phyloP scores from a whole-genome alignment of 2,329 filamentous ascomycete species.

The Aschersonia sp. region DNA sequence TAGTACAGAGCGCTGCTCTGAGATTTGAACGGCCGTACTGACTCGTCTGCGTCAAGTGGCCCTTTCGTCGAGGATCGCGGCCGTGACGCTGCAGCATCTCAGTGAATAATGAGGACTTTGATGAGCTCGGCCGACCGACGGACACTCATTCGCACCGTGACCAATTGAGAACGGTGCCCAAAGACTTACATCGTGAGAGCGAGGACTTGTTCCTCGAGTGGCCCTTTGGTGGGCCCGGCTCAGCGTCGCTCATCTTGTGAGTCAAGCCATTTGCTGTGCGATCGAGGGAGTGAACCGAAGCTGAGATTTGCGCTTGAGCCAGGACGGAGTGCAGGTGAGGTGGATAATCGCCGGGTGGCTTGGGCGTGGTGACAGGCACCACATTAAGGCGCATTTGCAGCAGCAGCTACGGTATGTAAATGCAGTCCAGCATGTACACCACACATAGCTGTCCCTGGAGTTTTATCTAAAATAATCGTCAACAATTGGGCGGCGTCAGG shows the following conservation, averaged over 20 bases:
- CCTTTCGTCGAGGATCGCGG: conserved; percentile 6
- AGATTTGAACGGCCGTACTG: neutral
- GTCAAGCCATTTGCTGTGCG: too few relatives aligned
- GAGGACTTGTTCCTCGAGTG: conserved; percentile 5
- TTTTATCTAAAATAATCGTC: too few relatives aligned
- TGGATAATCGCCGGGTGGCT: neutral
- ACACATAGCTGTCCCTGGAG: too few relatives aligned
- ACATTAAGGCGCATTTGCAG: too few relatives aligned
- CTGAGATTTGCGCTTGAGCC: neutral
- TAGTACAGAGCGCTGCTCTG: neutral
- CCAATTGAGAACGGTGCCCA: too few relatives aligned
- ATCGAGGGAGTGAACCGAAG: too few relatives aligned
- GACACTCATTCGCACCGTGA: too few relatives aligned
- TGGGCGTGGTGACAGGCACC: too few relatives aligned
- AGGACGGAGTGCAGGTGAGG: neutral
- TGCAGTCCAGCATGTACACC: too few relatives aligned
- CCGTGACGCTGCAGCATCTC: conserved; percentile 5
- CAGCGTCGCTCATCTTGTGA: neutral
- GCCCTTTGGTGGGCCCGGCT: neutral
- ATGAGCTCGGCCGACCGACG: too few relatives aligned
- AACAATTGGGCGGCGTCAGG: too few relatives aligned
- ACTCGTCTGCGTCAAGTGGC: conserved; percentile 5
- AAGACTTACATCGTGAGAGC: conserved; percentile 4
- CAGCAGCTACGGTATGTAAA: too few relatives aligned
- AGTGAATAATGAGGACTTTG: neutral